Evolutionary conservation across 2,329 filamentous ascomycete species (phyloP), one percentile per base, ranked within the genome.

Genomic region (Ascochyta koolunga): DNA sequence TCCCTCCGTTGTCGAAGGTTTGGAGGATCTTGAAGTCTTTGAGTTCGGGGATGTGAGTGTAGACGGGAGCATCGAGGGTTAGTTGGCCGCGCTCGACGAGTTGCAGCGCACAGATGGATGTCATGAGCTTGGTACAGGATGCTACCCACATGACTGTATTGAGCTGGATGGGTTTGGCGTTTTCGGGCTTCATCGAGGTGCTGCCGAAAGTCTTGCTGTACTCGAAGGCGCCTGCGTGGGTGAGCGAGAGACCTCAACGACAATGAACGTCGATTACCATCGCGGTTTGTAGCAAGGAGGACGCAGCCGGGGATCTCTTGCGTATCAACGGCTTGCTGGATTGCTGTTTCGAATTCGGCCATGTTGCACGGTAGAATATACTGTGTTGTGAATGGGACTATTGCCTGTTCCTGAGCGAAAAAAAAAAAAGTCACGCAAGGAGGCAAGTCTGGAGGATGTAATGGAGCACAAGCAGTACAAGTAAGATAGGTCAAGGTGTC

Each of bases 101-200:
- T 40, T 76, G 68, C 57, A 76, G 57, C 3, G 58, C 63, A 33
- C 62, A 67, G 29, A 76, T 66, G 0, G 65, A 64, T 1, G 72
- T 73, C 60, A 76, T 66, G 16, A 76, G 65, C 54, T 77, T 76
- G n/a, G 71, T 76, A 62, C 71, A 75, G 3, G 70, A 74, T 7
- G 73, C 72, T 13, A 75, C 65, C 72, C 72, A 76, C 68, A 76
- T 72, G 7, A 70, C 57, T 7, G 59, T 68, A n/a, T 69, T 39
- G 24, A 35, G 27, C 6, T 39, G 47, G 11, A 56, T 15, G 10
- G 53, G 53, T 22, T 48, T 43, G 6, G 53, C 33, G 4, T 35
- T 40, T 3, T 35, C 37, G 10, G 47, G 24, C 10, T 48, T 42
- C 36, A 66, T 32, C 13, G 70, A 68, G 5, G 65, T 63, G 13